Evolutionary conservation across 176 grass and related monocot species (phyloP).

Genomic region (Ensete glaucum): DNA sequence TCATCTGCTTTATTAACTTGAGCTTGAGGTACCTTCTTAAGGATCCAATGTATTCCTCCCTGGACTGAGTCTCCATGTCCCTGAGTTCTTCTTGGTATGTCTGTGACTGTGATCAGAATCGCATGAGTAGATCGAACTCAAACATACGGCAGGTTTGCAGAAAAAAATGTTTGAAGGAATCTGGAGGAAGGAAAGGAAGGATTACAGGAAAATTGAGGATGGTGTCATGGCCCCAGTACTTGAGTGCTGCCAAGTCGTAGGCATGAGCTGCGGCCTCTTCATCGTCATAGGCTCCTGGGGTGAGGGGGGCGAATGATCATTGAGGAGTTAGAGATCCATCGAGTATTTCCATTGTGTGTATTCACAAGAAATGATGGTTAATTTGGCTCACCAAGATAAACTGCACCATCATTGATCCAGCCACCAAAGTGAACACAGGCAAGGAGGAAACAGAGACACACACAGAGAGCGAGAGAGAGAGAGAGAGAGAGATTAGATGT

Average conservation of each 20-base stretch:
- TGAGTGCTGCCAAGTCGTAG: conserved; percentile 91
- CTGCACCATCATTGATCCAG: conserved; percentile 31
- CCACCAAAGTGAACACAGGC: conserved; percentile 12
- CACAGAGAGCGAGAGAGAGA: conserved; percentile 24
- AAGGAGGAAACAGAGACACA: not conserved
- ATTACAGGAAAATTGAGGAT: conserved; percentile 79
- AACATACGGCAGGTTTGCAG: not conserved
- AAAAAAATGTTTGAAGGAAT: not conserved
- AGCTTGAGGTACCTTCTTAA: conserved; percentile 38
- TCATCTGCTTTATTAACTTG: not conserved
- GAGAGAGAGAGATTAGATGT: conserved; percentile 16
- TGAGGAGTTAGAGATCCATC: too few relatives aligned
- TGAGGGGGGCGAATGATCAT: not conserved
- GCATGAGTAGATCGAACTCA: not conserved
- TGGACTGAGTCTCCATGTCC: conserved; percentile 48
- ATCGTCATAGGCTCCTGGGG: conserved; percentile 78
- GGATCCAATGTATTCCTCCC: conserved; percentile 60
- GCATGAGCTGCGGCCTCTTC: conserved; percentile 78
- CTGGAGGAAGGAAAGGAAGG: conserved; percentile 1
- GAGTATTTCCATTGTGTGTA: too few relatives aligned
- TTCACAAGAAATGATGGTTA: too few relatives aligned
- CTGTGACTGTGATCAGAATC: conserved; percentile 18
- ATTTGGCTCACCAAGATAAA: conserved; percentile 81
- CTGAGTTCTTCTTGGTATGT: conserved; percentile 41
- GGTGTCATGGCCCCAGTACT: conserved; percentile 85